Evolutionary conservation across 371 early-diverging fungal species (phyloP).

Genomic region (Dichotomocladium elegans): DNA sequence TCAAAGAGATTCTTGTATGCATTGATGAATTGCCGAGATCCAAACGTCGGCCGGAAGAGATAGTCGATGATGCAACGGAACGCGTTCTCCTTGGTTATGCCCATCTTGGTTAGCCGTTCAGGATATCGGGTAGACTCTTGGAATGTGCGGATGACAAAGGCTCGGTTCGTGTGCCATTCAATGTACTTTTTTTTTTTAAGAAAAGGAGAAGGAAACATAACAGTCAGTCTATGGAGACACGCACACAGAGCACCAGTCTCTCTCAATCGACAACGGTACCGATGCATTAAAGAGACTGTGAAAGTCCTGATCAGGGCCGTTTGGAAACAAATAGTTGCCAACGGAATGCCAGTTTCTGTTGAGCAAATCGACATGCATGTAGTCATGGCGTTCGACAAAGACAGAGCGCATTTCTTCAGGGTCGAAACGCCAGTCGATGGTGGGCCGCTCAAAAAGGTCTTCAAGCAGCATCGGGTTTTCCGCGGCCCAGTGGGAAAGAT

Average conservation of each 20-base stretch:
- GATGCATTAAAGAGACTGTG: constrained; percentile 39
- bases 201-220: not conserved
- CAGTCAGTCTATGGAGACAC: too few relatives aligned
- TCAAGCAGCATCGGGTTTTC: constrained; percentile 35
- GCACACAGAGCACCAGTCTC: too few relatives aligned
- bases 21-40: constrained; percentile 42
- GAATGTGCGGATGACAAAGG: constrained; percentile 43
- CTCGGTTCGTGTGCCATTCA: constrained; percentile 43
- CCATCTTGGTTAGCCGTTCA: constrained; percentile 22
- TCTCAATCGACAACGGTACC: constrained; percentile 24
- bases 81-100: constrained; percentile 37
- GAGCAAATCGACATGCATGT: constrained; percentile 29
- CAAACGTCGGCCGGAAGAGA: constrained; percentile 43
- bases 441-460: constrained; percentile 37
- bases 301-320: constrained; percentile 37
- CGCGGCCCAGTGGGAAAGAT: constrained; percentile 33
- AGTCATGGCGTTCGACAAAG: constrained; percentile 13
- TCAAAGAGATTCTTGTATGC: constrained; percentile 39
- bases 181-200: constrained; percentile 24
- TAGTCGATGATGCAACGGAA: constrained; percentile 45
- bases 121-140: constrained; percentile 26
- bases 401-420: constrained; percentile 34
- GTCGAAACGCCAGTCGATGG: constrained; percentile 41
- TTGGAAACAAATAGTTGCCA: constrained; percentile 24
- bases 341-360: constrained; percentile 30